These are phyloP conservation scores for Russula compacta DNA, from an alignment of 768 basidiomycete species.

Conservation along the genomic window DNA sequence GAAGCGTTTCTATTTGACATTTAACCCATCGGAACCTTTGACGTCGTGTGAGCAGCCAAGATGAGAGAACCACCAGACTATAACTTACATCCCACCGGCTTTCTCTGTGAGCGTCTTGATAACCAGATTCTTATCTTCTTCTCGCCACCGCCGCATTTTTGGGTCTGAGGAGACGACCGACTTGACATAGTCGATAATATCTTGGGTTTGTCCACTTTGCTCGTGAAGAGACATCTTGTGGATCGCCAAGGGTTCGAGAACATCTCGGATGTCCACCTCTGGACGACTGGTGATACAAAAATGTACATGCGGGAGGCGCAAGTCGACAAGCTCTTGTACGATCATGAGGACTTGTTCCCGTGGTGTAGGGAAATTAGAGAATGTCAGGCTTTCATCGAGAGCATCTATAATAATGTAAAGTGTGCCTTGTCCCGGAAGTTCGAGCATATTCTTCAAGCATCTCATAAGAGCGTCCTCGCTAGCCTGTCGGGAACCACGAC, in stretches of 20 bases:
- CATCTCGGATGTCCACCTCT: background rate
- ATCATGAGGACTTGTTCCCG: background rate
- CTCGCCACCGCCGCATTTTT: background rate
- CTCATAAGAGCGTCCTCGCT: background rate
- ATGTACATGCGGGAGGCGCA: background rate
- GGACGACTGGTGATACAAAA: background rate
- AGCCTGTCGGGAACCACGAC: background rate
- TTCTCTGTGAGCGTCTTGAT: background rate
- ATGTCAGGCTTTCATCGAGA: background rate
- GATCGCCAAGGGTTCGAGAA: background rate
- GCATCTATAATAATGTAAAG: background rate
- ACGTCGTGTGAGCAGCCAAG: background rate
- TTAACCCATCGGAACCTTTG: background rate
- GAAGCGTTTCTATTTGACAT: background rate
- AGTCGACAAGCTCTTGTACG: background rate
- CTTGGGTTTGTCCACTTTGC: background rate
- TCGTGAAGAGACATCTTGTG: background rate
- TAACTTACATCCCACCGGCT: background rate
- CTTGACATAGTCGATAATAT: background rate
- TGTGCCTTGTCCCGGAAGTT: background rate
- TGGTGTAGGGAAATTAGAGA: background rate
- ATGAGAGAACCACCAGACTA: background rate
- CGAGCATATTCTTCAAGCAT: background rate
- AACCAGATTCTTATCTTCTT: background rate
- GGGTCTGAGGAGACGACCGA: background rate